phyloP scores from a whole-genome alignment of 164 flowering plant species.

The Nelumbo lutea region DNA sequence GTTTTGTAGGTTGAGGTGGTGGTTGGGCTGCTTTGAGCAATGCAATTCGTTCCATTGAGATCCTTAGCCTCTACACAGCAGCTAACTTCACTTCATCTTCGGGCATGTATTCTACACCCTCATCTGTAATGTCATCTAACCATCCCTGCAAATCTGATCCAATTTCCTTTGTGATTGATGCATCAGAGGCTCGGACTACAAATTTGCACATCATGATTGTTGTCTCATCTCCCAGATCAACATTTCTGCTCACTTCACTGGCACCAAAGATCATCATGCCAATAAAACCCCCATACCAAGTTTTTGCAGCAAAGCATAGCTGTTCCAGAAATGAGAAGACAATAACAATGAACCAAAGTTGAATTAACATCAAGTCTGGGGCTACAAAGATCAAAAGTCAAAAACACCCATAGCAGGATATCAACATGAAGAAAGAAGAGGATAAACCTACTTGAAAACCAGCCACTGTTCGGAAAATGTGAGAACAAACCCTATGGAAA shows the following conservation, averaged over 20 bases:
- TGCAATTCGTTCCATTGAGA: slow-evolving; percentile 87
- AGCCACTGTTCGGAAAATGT: slow-evolving; percentile 88
- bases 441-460: slow-evolving; percentile 81
- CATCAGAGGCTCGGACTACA: slow-evolving; percentile 91
- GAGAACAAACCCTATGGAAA: slow-evolving; percentile 93
- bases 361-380: not conserved
- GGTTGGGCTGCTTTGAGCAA: slow-evolving; percentile 88
- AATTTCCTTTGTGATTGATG: slow-evolving; percentile 82
- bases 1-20: slow-evolving; percentile 51
- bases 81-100: slow-evolving; percentile 94
- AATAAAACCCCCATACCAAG: slow-evolving; percentile 94
- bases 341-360: not conserved
- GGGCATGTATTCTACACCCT: slow-evolving; percentile 91
- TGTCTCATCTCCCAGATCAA: slow-evolving; percentile 95
- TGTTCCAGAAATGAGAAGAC: slow-evolving; percentile 22
- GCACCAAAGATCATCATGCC: slow-evolving; percentile 99
- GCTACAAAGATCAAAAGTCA: not conserved
- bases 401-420: not conserved
- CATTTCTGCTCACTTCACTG: slow-evolving; percentile 98
- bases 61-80: slow-evolving; percentile 74
- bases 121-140: slow-evolving; percentile 94
- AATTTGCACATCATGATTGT: slow-evolving; percentile 97
- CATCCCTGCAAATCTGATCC: slow-evolving; percentile 87
- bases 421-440: slow-evolving; percentile 7
- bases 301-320: slow-evolving; percentile 96